These are phyloP conservation scores for Orbilia javanica DNA, from an alignment of 2,329 filamentous ascomycete species.

Conservation along the genomic window DNA sequence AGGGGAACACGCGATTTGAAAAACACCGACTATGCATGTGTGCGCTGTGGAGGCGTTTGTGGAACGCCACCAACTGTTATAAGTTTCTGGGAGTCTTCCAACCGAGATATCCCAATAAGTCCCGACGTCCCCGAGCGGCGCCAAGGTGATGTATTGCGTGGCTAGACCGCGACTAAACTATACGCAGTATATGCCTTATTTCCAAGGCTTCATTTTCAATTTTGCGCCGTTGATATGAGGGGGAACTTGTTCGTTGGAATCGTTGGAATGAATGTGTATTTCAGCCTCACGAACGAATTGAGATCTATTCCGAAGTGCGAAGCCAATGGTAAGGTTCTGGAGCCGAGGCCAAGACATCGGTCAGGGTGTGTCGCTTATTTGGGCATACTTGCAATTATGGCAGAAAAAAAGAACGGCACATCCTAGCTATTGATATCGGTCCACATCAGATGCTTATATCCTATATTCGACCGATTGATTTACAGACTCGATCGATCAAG, in stretches of 20 bases:
- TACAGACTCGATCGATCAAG: too few relatives aligned
- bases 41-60: background rate
- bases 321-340: background rate
- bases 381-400: background rate
- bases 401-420: background rate
- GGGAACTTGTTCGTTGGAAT: background rate
- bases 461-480: too few relatives aligned
- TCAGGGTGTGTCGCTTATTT: background rate
- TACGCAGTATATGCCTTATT: too few relatives aligned
- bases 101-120: background rate
- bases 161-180: background rate
- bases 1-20: background rate
- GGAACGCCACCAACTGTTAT: background rate
- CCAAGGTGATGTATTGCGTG: background rate
- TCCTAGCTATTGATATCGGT: too few relatives aligned
- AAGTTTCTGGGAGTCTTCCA: background rate
- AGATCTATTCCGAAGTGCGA: background rate
- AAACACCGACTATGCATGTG: too few relatives aligned
- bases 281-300: background rate
- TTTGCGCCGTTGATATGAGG: too few relatives aligned
- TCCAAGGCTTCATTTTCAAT: too few relatives aligned
- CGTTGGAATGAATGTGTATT: background rate
- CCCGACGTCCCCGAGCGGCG: background rate
- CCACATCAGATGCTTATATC: too few relatives aligned
- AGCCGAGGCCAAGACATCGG: background rate